phyloP scores from a whole-genome alignment of 768 basidiomycete species.

The Mycena leptocephala region DNA sequence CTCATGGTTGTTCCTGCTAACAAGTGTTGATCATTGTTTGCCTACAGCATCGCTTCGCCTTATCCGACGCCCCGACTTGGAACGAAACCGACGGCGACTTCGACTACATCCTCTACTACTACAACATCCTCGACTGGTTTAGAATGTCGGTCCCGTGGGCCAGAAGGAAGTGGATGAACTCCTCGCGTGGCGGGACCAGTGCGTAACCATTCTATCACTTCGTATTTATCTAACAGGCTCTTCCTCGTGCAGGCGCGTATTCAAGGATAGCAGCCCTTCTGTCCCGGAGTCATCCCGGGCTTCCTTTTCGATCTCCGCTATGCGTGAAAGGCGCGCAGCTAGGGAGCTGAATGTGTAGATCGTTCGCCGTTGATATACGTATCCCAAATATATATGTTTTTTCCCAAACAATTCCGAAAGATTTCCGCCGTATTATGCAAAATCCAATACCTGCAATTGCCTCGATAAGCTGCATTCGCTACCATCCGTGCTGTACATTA shows the following conservation, averaged over 20 bases:
- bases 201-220: background rate
- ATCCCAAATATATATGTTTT: background rate
- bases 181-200: conserved; percentile 16
- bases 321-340: background rate
- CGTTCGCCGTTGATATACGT: background rate
- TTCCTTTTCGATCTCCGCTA: background rate
- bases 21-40: conserved; percentile 12
- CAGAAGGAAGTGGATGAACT: conserved; percentile 9
- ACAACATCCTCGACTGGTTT: conserved; percentile 42
- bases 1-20: conserved; percentile 8
- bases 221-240: background rate
- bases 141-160: background rate
- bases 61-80: conserved; percentile 37
- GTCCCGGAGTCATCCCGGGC: background rate
- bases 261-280: background rate
- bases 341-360: background rate
- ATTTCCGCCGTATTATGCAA: background rate
- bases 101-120: conserved; percentile 34
- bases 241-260: background rate
- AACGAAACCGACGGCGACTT: conserved; percentile 35
- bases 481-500: background rate
- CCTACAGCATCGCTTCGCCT: conserved; percentile 37
- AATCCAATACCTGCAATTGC: too few species aligned
- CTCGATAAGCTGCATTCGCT: background rate
- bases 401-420: too few species aligned